phyloP scores from a whole-genome alignment of 106 monocot species.

The Cymbidium sinense region DNA sequence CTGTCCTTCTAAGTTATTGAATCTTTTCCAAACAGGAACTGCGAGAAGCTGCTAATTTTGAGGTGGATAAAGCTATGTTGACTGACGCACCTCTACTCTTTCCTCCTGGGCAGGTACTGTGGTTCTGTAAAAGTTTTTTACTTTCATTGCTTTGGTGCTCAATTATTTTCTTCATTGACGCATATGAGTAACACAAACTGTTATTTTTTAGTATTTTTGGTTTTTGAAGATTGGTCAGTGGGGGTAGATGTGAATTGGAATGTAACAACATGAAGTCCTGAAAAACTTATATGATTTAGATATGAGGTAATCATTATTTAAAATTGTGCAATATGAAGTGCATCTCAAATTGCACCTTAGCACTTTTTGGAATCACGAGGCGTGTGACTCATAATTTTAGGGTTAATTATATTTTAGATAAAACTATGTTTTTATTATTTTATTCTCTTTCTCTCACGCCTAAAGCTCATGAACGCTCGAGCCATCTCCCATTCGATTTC shows the following conservation, averaged over 20 bases:
- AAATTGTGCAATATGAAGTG: no score
- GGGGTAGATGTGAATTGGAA: background rate
- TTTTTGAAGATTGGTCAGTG: background rate
- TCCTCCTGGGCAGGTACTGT: constrained; percentile 79
- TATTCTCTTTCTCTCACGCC: no score
- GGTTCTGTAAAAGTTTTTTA: background rate
- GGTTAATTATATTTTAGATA: no score
- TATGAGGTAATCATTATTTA: no score
- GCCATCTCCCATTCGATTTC: no score
- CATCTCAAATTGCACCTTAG: no score
- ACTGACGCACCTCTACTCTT: constrained; percentile 97
- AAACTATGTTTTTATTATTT: no score
- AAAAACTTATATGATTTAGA: background rate
- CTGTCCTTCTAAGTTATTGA: background rate
- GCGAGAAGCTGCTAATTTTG: constrained; percentile 45
- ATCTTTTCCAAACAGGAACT: constrained; percentile 37
- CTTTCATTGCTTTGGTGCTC: background rate
- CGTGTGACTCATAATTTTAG: no score
- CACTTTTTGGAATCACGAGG: no score
- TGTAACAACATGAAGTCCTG: background rate
- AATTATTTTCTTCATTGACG: background rate
- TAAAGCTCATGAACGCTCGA: no score
- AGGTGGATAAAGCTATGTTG: constrained; percentile 75
- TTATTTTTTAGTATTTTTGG: background rate
- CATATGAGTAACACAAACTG: background rate